phyloP scores from a whole-genome alignment of 2,329 filamentous ascomycete genomes.

The Cryphonectria carpinicola region DNA sequence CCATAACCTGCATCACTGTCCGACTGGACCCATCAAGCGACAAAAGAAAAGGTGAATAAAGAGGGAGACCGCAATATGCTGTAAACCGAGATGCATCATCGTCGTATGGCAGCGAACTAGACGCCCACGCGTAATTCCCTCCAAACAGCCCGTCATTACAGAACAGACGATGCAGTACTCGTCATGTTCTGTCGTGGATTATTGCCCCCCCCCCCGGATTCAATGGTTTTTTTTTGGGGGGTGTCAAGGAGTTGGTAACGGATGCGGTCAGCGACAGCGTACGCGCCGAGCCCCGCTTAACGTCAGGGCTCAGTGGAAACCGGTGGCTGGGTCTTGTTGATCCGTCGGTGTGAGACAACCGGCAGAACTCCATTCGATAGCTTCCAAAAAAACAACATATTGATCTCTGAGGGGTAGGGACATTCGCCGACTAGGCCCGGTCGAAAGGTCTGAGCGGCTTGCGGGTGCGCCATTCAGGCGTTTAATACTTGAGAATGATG shows the following conservation, averaged over 20 bases:
- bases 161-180: neutral
- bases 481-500: conserved; percentile 88
- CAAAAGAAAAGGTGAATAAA: neutral
- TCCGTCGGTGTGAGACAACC: neutral
- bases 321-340: conserved; percentile 2
- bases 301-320: neutral
- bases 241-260: neutral
- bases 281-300: neutral
- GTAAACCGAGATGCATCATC: conserved; percentile 12
- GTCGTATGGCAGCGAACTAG: conserved; percentile 11
- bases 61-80: conserved; percentile 21
- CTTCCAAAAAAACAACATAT: neutral
- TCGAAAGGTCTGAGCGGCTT: conserved; percentile 2
- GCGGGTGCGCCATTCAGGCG: conserved; percentile 2
- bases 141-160: conserved; percentile 9
- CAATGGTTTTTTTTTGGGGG: neutral
- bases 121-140: neutral
- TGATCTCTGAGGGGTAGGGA: neutral
- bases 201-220: neutral
- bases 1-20: conserved; percentile 17
- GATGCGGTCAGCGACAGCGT: neutral
- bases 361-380: neutral
- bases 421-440: neutral
- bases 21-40: conserved; percentile 6
- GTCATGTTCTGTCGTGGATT: conserved; percentile 4